phyloP scores from a whole-genome alignment of 2,329 filamentous ascomycete genomes.

The Arachnomyces sp. region DNA sequence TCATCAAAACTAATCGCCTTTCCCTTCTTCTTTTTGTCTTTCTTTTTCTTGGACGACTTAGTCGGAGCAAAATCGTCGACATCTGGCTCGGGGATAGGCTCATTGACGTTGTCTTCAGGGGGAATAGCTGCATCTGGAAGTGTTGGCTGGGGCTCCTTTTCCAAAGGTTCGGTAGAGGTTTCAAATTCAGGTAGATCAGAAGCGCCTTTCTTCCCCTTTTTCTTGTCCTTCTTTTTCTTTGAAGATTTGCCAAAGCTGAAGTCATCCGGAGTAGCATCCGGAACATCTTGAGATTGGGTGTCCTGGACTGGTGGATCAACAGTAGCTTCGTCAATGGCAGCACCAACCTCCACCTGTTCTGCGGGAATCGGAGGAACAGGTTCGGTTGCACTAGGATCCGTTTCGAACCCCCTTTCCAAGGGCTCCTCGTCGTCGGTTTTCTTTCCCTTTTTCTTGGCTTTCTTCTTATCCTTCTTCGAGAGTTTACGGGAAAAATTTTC shows the following conservation, averaged over 20 bases:
- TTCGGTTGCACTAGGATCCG: too few species aligned
- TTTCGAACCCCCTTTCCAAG: too few species aligned
- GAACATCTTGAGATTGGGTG: too few species aligned
- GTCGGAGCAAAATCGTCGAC: conserved; percentile 1
- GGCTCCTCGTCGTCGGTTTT: conserved; percentile 2
- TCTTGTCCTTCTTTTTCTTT: conserved; percentile 3
- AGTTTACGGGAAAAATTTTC: conserved; percentile 11
- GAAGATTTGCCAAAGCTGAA: too few species aligned
- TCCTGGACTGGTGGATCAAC: too few species aligned
- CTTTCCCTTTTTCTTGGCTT: conserved; percentile 16
- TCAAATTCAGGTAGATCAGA: background rate
- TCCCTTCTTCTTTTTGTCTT: conserved; percentile 21
- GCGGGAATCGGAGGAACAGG: too few species aligned
- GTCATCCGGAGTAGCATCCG: too few species aligned
- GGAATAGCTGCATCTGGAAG: too few species aligned
- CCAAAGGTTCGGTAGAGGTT: background rate
- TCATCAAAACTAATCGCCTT: conserved; percentile 3
- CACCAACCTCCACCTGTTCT: too few species aligned
- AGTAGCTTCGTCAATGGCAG: too few species aligned
- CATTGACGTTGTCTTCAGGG: too few species aligned
- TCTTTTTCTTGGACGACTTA: conserved; percentile 20
- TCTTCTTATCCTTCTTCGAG: conserved; percentile 17
- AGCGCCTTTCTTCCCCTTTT: conserved; percentile 13
- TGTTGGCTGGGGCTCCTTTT: background rate
- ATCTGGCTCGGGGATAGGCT: too few species aligned